A percentile compares a stretch with the other conserved stretches of the same genome.
Conservation (phyloP, 305 asterid genomes). For the Solanum hybrid region DNA sequence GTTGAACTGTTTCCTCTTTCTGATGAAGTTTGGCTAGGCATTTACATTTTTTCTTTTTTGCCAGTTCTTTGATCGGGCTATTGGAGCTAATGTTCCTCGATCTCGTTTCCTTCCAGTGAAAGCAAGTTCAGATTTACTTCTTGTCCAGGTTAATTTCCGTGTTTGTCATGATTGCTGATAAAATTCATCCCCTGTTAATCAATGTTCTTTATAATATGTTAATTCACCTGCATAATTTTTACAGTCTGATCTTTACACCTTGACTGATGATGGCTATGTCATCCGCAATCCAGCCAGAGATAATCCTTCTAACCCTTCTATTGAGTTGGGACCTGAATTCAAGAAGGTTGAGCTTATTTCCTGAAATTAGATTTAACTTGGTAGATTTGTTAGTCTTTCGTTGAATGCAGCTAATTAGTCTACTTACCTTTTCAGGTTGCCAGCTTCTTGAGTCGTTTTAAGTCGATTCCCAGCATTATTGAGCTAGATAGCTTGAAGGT, state of each 20-base stretch:
- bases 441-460: slow-evolving; percentile 57
- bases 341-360: slow-evolving; percentile 48
- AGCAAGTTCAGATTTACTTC: slow-evolving; percentile 76
- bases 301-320: slow-evolving; percentile 67
- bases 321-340: slow-evolving; percentile 83
- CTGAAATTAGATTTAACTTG: not conserved
- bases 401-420: slow-evolving; percentile 1
- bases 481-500: slow-evolving; percentile 30
- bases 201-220: not conserved
- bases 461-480: slow-evolving; percentile 41
- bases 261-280: slow-evolving; percentile 50
- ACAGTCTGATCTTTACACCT: slow-evolving; percentile 81
- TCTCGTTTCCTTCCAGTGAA: slow-evolving; percentile 85
- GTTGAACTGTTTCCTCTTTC: not conserved
- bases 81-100: slow-evolving; percentile 75
- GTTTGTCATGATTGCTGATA: not conserved
- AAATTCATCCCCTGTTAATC: not conserved
- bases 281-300: slow-evolving; percentile 54
- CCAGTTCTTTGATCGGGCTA: slow-evolving; percentile 25
- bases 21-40: not conserved
- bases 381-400: not conserved
- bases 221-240: slow-evolving; percentile 5
- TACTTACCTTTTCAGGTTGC: slow-evolving; percentile 38
- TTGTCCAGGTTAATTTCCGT: slow-evolving; percentile 50
- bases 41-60: not conserved